Evolutionary conservation across 1,284 basidiomycete genomes (phyloP).

Genomic region (Trametes sp.): DNA sequence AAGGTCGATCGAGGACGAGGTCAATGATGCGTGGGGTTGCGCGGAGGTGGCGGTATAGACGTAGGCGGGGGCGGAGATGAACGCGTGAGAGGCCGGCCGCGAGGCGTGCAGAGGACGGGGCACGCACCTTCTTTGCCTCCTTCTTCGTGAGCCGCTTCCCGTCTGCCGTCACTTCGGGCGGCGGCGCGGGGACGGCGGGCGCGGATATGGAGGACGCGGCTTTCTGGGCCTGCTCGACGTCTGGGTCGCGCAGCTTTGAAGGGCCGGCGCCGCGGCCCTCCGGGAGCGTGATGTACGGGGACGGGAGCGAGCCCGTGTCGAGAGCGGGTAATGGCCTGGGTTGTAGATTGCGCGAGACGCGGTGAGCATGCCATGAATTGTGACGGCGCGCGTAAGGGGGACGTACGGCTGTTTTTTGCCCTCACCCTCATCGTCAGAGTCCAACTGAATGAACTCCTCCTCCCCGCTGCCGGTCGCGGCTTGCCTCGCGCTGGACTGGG

Average conservation of each 20-base stretch:
- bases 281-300: conserved; percentile 66
- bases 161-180: conserved; percentile 63
- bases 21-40: background rate
- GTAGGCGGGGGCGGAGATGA: conserved; percentile 13
- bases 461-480: conserved; percentile 33
- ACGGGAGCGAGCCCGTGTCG: conserved; percentile 67
- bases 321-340: conserved; percentile 69
- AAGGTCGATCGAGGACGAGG: background rate
- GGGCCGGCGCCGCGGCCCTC: conserved; percentile 52
- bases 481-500: conserved; percentile 21
- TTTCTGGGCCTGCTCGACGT: conserved; percentile 58
- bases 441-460: conserved; percentile 46
- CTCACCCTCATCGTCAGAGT: conserved; percentile 31
- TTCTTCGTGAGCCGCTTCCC: conserved; percentile 72
- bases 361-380: conserved; percentile 7
- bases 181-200: conserved; percentile 62
- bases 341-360: background rate
- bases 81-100: conserved; percentile 11
- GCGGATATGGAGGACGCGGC: conserved; percentile 52
- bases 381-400: conserved; percentile 9
- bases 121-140: conserved; percentile 70
- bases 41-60: no score
- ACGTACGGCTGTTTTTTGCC: conserved; percentile 39
- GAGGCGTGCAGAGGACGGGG: conserved; percentile 2
- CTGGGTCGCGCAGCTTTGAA: conserved; percentile 64